phyloP scores from a whole-genome alignment of 2,329 filamentous ascomycete genomes.

The Escovopsis sp. region DNA sequence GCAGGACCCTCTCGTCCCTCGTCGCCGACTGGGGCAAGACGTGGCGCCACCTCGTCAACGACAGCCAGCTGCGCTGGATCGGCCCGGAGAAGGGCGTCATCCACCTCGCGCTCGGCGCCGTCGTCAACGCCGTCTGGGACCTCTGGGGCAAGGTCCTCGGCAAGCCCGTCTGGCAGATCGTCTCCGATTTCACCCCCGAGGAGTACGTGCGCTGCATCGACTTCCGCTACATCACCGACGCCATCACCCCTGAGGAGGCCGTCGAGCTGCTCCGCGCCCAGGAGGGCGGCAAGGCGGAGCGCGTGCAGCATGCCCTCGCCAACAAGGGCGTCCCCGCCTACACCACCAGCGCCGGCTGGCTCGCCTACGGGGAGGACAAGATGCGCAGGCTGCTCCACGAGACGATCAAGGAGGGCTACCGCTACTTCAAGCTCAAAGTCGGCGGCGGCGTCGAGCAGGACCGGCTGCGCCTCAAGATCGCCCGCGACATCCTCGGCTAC shows the following conservation, averaged over 20 bases:
- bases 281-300: slow-evolving; percentile 50
- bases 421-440: slow-evolving; percentile 82
- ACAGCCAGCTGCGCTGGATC: slow-evolving; percentile 85
- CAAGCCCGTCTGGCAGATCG: slow-evolving; percentile 80
- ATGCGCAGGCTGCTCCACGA: slow-evolving; percentile 60
- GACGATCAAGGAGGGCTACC: slow-evolving; percentile 61
- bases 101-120: slow-evolving; percentile 74
- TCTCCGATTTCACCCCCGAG: slow-evolving; percentile 76
- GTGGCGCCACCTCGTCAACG: slow-evolving; percentile 78
- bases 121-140: slow-evolving; percentile 91
- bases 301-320: slow-evolving; percentile 56
- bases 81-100: slow-evolving; percentile 90
- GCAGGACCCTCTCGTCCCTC: slow-evolving; percentile 60
- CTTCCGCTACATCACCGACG: slow-evolving; percentile 87
- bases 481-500: slow-evolving; percentile 64
- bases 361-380: slow-evolving; percentile 80
- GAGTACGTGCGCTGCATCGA: slow-evolving; percentile 78
- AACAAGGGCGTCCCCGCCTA: slow-evolving; percentile 72
- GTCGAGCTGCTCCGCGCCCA: slow-evolving; percentile 50
- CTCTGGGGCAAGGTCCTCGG: slow-evolving; percentile 76
- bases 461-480: slow-evolving; percentile 51
- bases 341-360: slow-evolving; percentile 78
- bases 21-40: slow-evolving; percentile 73
- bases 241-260: slow-evolving; percentile 71
- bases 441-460: slow-evolving; percentile 62